Evolutionary conservation across 129 eudicot genomes (phyloP), one percentile per base, ranked within the genome.

Genomic region (Centaurea solstitialis): DNA sequence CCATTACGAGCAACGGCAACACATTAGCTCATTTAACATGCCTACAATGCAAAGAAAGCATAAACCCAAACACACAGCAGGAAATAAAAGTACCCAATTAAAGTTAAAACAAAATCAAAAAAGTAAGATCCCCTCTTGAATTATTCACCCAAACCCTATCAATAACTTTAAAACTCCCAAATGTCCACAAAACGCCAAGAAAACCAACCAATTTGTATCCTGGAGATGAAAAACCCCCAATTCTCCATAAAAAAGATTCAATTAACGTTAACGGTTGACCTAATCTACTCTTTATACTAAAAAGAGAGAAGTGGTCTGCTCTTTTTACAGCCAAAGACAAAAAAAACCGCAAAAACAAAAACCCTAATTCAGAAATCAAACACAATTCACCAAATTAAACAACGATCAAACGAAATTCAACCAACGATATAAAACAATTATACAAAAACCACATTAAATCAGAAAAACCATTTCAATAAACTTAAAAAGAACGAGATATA

Each of bases 351-450:
- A 18, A 62, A 62, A 64, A 8, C 15, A 1, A 9, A 79, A 50
- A 50, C 76, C 82, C 82, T 69, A 70, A 70, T 79, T 50, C 35
- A 50, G 9, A 68, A 15, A 69, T 79, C 76, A 78, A 77, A 69
- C 75, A 78, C 17, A 35, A 76, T 76, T 37, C 71, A 35, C 22
- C 57, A 7, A 76, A 18, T 26, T n/a, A 76, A 76, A 76, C 23
- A 71, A 18, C 47, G 38, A 77, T 15, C n/a, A 39, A 65, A 40
- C 73, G 74, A 77, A 66, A 77, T 77, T 43, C 26, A 77, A 65
- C 28, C 72, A 76, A 64, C 81, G 68, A 7, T 37, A n/a, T 13
- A n/a, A 23, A 62, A n/a, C 71, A 76, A 35, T 4, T 26, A 76
- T n/a, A 53, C 40, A 78, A 66, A 78, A 47, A 13, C 45, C 75